Evolutionary conservation across 192 early-diverging fungal species (phyloP).

Genomic region (Blastocladiella britannica): DNA sequence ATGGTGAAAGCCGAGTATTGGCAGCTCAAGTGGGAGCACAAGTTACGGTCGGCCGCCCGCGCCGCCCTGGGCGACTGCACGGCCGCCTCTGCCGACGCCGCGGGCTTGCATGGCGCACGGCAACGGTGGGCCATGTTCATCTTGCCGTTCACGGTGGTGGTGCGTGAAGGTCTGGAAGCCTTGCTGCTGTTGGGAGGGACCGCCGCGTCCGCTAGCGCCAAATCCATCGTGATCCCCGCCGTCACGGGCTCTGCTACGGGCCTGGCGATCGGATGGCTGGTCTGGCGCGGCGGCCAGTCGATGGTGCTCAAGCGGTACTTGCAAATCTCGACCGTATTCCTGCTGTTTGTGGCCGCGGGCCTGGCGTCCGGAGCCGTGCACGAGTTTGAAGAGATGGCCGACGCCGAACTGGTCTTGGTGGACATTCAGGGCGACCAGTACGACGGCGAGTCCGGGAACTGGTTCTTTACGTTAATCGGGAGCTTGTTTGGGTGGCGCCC

Average conservation of each 20-base stretch:
- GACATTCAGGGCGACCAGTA: neutral
- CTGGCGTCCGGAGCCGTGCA: constrained; percentile 44
- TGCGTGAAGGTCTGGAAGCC: constrained; percentile 73
- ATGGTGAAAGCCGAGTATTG: constrained; percentile 55
- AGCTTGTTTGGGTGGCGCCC: constrained; percentile 59
- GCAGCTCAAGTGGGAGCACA: constrained; percentile 56
- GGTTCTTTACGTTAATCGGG: constrained; percentile 50
- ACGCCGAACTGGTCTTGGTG: too few relatives aligned
- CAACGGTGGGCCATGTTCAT: constrained; percentile 48
- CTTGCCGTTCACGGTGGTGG: constrained; percentile 64
- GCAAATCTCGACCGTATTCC: constrained; percentile 37
- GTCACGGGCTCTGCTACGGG: constrained; percentile 50
- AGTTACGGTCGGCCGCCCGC: constrained; percentile 15
- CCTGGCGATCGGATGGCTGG: constrained; percentile 40
- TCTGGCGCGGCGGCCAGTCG: constrained; percentile 46
- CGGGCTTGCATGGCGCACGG: too few relatives aligned
- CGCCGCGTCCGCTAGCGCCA: constrained; percentile 25
- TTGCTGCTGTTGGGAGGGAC: constrained; percentile 67
- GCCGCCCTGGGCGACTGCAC: constrained; percentile 18
- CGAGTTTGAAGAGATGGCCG: constrained; percentile 36
- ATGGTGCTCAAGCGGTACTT: constrained; percentile 64
- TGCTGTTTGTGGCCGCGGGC: constrained; percentile 66
- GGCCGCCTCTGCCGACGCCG: too few relatives aligned
- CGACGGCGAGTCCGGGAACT: constrained; percentile 11
- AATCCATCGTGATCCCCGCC: constrained; percentile 59